These are phyloP conservation scores for Chaetomium strumarium DNA, from an alignment of 2,329 filamentous ascomycete genomes.

Conservation along the genomic window DNA sequence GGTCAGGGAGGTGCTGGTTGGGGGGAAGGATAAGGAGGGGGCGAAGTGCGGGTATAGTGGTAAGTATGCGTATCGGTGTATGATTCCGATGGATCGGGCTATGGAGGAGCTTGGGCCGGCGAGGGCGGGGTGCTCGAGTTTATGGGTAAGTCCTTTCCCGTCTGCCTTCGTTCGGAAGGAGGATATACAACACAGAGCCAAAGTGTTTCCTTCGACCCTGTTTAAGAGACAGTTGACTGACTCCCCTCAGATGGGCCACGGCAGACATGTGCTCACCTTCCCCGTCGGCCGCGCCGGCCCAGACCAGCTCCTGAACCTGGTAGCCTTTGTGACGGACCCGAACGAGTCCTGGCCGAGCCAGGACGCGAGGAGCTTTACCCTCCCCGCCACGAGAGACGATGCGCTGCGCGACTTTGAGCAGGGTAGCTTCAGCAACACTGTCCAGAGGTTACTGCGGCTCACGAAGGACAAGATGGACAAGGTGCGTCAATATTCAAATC, in stretches of 20 bases:
- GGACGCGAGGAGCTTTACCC: conserved; percentile 18
- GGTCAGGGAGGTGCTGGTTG: conserved; percentile 47
- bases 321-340: conserved; percentile 34
- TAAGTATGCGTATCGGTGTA: conserved; percentile 51
- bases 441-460: conserved; percentile 29
- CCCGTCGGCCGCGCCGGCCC: conserved; percentile 42
- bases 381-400: conserved; percentile 29
- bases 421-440: conserved; percentile 28
- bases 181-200: neutral
- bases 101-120: conserved; percentile 30
- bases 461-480: conserved; percentile 28
- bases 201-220: too few relatives aligned
- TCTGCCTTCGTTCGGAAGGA: neutral
- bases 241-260: conserved; percentile 36
- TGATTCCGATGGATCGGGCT: conserved; percentile 46
- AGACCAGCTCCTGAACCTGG: conserved; percentile 48
- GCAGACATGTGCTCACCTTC: conserved; percentile 56
- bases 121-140: neutral
- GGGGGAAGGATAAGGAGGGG: conserved; percentile 35
- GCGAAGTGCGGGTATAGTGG: conserved; percentile 45
- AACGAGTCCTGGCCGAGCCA: conserved; percentile 28
- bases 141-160: conserved; percentile 23
- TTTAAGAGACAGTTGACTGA: neutral
- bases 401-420: conserved; percentile 31
- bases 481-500: conserved; percentile 19